These are phyloP conservation scores for Phytophthora foliorum DNA, from an alignment of 352 stramenopile genomes.

Conservation along the genomic window DNA sequence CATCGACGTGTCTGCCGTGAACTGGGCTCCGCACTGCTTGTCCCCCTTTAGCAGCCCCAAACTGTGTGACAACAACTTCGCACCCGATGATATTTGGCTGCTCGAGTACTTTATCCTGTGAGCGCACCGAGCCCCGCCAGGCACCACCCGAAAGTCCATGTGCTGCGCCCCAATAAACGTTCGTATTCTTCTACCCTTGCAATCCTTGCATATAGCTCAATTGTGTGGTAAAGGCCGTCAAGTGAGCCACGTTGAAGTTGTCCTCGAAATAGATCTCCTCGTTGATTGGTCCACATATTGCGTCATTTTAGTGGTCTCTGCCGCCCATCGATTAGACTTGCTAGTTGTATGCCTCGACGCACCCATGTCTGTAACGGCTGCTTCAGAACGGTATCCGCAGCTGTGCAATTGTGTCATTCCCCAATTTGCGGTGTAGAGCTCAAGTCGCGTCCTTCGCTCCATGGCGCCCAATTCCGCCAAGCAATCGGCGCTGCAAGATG, in stretches of 20 bases:
- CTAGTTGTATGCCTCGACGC: neutral
- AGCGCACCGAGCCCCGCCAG: neutral
- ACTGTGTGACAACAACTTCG: conserved; percentile 19
- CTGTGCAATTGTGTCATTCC: conserved; percentile 18
- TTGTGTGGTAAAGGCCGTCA: neutral
- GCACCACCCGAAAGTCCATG: conserved; percentile 12
- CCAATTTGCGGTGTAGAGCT: conserved; percentile 16
- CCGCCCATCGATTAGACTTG: conserved; percentile 9
- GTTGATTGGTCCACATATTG: conserved; percentile 2
- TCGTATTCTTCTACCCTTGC: neutral
- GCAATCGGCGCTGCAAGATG: conserved; percentile 16
- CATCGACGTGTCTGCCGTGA: conserved; percentile 28
- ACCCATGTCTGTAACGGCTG: conserved; percentile 17
- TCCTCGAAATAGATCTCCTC: neutral
- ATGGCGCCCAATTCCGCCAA: conserved; percentile 39
- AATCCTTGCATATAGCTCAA: too few relatives aligned
- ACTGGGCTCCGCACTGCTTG: conserved; percentile 15
- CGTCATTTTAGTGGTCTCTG: conserved; percentile 16
- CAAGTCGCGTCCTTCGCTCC: conserved; percentile 9
- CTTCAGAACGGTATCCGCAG: conserved; percentile 11
- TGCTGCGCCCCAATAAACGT: conserved; percentile 13
- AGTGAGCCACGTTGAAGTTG: conserved; percentile 16
- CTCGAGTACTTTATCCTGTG: conserved; percentile 84
- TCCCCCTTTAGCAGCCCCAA: conserved; percentile 11
- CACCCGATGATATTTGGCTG: conserved; percentile 65